Conservation (phyloP, 495 filamentous ascomycete genomes). For the Elasticomyces elasticus region DNA sequence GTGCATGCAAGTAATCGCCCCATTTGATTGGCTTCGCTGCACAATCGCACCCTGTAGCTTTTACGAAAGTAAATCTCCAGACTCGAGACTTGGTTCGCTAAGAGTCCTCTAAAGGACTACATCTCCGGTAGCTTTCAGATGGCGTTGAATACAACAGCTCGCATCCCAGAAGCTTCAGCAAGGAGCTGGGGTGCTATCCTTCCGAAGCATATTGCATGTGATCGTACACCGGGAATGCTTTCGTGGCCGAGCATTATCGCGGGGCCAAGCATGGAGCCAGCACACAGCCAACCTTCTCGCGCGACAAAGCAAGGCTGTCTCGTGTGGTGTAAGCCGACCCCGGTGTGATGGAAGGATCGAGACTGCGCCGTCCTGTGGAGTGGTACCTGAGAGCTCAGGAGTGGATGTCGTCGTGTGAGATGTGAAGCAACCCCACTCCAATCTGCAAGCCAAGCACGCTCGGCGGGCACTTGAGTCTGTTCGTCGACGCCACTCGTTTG, state of each 20-base stretch:
- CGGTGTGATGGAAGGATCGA: background rate
- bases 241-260: background rate
- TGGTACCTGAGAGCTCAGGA: background rate
- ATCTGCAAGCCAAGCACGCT: background rate
- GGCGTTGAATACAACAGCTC: slow-evolving; percentile 1
- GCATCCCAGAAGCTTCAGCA: background rate
- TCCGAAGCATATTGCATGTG: slow-evolving; percentile 5
- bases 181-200: background rate
- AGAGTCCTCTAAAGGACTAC: background rate
- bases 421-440: background rate
- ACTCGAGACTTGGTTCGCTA: background rate
- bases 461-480: background rate
- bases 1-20: slow-evolving; percentile 6
- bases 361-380: background rate
- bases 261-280: background rate
- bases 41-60: background rate
- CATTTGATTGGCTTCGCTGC: background rate
- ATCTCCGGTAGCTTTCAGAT: background rate
- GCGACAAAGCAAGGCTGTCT: slow-evolving; percentile 1
- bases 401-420: background rate
- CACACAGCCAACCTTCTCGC: background rate
- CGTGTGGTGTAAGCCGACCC: background rate
- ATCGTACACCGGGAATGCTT: slow-evolving; percentile 1
- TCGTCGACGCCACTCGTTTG: background rate
- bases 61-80: background rate